phyloP scores from a whole-genome alignment of 2,329 filamentous ascomycete genomes.

The Nemania sp. region DNA sequence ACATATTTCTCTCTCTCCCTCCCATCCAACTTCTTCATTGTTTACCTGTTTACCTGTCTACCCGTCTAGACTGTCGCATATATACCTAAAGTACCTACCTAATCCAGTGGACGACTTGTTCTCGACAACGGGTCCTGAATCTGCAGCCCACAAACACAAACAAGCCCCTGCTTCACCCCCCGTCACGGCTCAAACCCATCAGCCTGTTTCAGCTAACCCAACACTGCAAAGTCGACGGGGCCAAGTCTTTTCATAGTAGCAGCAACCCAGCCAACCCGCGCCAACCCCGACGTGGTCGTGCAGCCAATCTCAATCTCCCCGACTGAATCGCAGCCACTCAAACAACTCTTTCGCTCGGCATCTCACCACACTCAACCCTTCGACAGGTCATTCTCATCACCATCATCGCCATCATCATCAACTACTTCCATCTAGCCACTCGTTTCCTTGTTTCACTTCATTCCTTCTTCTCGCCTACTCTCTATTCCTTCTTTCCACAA shows the following conservation, averaged over 20 bases:
- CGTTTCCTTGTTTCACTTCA: constrained; percentile 30
- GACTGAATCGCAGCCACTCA: constrained; percentile 5
- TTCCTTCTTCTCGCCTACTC: constrained; percentile 8
- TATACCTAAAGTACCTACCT: background rate
- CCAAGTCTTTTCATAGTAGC: constrained; percentile 41
- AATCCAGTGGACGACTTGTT: background rate
- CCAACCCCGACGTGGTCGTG: constrained; percentile 15
- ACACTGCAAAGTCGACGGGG: constrained; percentile 42
- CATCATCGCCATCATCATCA: constrained; percentile 19
- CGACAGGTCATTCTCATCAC: constrained; percentile 19
- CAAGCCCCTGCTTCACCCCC: constrained; percentile 46
- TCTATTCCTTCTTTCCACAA: constrained; percentile 17
- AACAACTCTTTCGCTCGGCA: constrained; percentile 30
- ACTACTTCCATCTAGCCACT: constrained; percentile 28
- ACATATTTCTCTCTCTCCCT: background rate
- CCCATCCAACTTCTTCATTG: background rate
- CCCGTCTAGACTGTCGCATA: background rate
- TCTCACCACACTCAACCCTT: constrained; percentile 33
- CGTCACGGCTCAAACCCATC: constrained; percentile 53
- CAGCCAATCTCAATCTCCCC: constrained; percentile 28
- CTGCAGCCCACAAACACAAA: constrained; percentile 28
- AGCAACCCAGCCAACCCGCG: constrained; percentile 10
- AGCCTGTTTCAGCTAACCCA: constrained; percentile 53
- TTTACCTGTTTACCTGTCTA: background rate
- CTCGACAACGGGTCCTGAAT: constrained; percentile 6